Conservation (phyloP, 1,284 basidiomycete species). For the Ustilago xerochloae region DNA sequence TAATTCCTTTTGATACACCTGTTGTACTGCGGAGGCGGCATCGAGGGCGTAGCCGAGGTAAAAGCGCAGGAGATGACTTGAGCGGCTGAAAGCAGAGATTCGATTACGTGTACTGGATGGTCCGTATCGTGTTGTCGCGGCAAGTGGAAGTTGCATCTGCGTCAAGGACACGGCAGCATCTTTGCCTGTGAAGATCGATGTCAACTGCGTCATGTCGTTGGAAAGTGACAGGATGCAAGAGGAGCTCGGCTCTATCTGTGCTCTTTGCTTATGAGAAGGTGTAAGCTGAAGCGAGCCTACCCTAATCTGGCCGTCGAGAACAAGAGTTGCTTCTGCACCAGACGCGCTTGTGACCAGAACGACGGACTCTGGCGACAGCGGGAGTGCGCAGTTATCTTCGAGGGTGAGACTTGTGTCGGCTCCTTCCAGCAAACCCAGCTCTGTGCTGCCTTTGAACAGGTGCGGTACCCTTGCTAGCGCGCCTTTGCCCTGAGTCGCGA, state of each 20-base stretch:
- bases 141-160: slow-evolving; percentile 11
- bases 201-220: slow-evolving; percentile 13
- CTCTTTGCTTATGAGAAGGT: not conserved
- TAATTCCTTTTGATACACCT: slow-evolving; percentile 29
- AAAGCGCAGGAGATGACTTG: slow-evolving; percentile 38
- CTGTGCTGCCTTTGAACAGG: slow-evolving; percentile 9
- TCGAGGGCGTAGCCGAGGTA: slow-evolving; percentile 52
- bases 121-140: slow-evolving; percentile 9
- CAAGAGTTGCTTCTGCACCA: not conserved
- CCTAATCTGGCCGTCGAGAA: slow-evolving; percentile 36
- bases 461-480: slow-evolving; percentile 17
- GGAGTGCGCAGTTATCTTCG: slow-evolving; percentile 13
- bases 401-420: slow-evolving; percentile 13
- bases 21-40: slow-evolving; percentile 23
- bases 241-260: not conserved
- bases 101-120: slow-evolving; percentile 8
- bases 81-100: slow-evolving; percentile 18
- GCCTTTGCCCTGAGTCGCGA: slow-evolving; percentile 28
- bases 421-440: slow-evolving; percentile 31
- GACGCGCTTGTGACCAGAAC: slow-evolving; percentile 16
- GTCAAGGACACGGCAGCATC: not conserved
- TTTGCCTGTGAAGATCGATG: not conserved
- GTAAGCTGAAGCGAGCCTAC: slow-evolving; percentile 16
- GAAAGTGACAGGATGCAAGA: slow-evolving; percentile 12
- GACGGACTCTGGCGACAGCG: slow-evolving; percentile 22